Base-by-base conservation (phyloP, 1,284 basidiomycete species). In the Ganoderma boninense region DNA sequence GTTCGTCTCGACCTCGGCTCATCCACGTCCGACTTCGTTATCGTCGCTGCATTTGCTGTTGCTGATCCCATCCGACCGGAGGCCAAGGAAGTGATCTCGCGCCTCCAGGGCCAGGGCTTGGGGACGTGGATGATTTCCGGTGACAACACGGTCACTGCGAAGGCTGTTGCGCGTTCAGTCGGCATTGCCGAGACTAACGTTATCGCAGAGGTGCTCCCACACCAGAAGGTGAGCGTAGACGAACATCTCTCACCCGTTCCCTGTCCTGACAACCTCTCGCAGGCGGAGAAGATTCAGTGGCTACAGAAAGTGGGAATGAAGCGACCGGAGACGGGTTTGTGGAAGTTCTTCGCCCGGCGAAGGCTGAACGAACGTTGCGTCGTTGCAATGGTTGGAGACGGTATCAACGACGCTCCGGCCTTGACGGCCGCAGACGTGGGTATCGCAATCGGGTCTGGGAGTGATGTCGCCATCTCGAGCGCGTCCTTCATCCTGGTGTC, bases 111-210 rank as follows among this genome's bases (percentile, higher is more conserved):
- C 4, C 83, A 83, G 46, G 88, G 89, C 0, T 84, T 93, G 26
- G 84, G 84, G 26, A 87, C 90, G 0, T 94, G 90, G 87, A 94
- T 96, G 87, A 87, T 95, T 44, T 92, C 92, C 8, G 95, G 95
- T 4, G 95, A 97, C 80, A 92, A 95, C 73, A 80, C 84, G 40
- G 83, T 83, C 32, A 95, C 95, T 3, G 94, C 93, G 0, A 85
- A 85, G 57, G 92, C 92, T 6, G 92, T 97, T 64, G 95, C 93
- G 0, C 82, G 80, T 69, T 81, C 80, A 59, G 86, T 93, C 2
- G 92, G 92, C 10, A 91, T 95, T 43, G 86, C 87, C 0, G 84
- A 86, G 63, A 84, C 85, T 52, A 89, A 92, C 74, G 91, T 96
- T 49, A 89, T 93, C 64, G 94, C 93, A 13, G 92, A 90, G 0